Base-by-base conservation (phyloP, 2,329 filamentous ascomycete species). In the Epichloe baconii region DNA sequence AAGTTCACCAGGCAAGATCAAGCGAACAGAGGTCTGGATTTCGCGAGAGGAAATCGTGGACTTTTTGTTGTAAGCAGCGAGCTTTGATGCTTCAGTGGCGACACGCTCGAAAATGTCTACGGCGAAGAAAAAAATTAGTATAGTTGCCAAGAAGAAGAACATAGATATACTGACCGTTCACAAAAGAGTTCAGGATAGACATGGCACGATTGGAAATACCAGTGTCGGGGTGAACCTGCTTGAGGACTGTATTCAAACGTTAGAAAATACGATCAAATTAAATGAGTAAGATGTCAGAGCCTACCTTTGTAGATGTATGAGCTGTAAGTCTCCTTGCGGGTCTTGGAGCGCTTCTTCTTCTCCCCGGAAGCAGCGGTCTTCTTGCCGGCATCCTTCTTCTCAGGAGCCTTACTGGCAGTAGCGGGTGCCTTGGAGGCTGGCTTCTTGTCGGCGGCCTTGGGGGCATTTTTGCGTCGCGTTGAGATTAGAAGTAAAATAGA, bases 271-370 rank as follows among this genome's bases (percentile, higher is more conserved):
- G 3, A 15, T 1, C 17, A 12, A 19, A 17, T 6, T 11, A 44
- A 3, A 4, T 2, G 15, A 38, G 21, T 1, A 6, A 2, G 19
- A 31, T 7, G 11, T 2, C 26, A 31, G 26, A 11, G 57, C 62
- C 72, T 69, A 96, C 91, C 93, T 81, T 97, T 98, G 87, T 97
- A 98, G 77, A 98, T 98, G 83, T 98, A 98, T 52, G 88, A 94
- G 63, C 87, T 94, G 80, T 98, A 98, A n/a, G 93, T 98, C 82
- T 98, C 93, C 86, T 97, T 97, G 77, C 93, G 85, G 62, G 90
- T 88, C 90, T 98, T 98, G 78, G 89, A 95, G 69, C 93, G 88
- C 90, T 97, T 98, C 88, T 98, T 98, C 89, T 97, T 97, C 65
- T 97, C 93, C 59, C 93, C 93, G 68, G 88, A 83, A 56, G 90